Evolutionary conservation across 371 early-diverging fungal genomes (phyloP), one percentile per base, ranked within the genome.

Genomic region (Umbelopsis sp.): DNA sequence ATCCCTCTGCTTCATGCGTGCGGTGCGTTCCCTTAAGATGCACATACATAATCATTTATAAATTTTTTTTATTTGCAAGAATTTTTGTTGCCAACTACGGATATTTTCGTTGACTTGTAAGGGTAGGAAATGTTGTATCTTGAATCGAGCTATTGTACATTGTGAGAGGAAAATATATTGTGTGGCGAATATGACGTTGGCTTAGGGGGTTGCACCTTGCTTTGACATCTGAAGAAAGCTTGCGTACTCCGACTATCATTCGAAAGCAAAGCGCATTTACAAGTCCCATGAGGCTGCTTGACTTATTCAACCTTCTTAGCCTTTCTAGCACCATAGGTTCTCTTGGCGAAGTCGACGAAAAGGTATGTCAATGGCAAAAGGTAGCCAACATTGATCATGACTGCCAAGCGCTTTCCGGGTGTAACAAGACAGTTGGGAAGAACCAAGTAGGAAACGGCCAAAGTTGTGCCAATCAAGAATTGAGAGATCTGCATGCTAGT

Each of bases 401-500:
- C 86, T 71, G 93, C 92, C 69, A 88, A 82, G 52, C 84, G 81
- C 64, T 89, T 85, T 29, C 89, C 86, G 51, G 85, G 86, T 32
- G 82, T 84, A 25, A 63, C 70, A 63, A 92, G 75, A 78, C 93
- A 94, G 48, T 82, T 80, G 22, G 91, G 87, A 9, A 90, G 82
- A 70, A 93, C 75, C 57, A 91, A 73, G 65, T 93, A 94, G 57
- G 86, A 80, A 72, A 80, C 68, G 51, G 93, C 92, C 50, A 92
- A 68, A 44, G 90, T 69, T 69, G 86, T 87, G 62, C 95, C 96
- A 65, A 94, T 81, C 46, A 94, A 68, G 83, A 96, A 96, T 80
- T 96, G 96, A 50, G 90, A 85, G 74, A 96, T 94, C 77, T 96
- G 95, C 83, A 93, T 89, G 50, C 86, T 82, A 22, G 95, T 95